phyloP scores from a whole-genome alignment of 305 asterid species.

The Solanum hybrid region DNA sequence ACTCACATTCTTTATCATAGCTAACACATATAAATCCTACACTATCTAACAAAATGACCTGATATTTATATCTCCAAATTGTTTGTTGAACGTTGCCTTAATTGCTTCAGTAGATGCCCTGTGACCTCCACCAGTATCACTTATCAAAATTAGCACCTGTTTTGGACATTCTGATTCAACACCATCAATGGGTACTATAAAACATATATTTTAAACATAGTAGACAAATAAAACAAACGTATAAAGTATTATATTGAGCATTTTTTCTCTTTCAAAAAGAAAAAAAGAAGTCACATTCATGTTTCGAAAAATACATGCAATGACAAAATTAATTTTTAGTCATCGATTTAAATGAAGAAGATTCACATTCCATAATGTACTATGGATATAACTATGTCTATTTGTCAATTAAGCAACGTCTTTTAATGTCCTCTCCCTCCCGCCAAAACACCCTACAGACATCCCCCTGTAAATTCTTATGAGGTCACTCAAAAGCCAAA shows the following conservation, averaged over 20 bases:
- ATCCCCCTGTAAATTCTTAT: not conserved
- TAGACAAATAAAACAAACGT: too few species aligned
- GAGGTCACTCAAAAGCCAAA: not conserved
- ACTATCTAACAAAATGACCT: not conserved
- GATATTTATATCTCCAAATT: slow-evolving; percentile 34
- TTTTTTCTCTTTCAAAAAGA: not conserved
- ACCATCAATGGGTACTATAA: too few species aligned
- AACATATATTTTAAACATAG: too few species aligned
- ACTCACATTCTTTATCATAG: slow-evolving; percentile 3
- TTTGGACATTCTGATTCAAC: slow-evolving; percentile 26
- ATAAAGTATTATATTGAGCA: not conserved
- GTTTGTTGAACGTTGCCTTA: slow-evolving; percentile 63
- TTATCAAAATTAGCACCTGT: slow-evolving; percentile 79
- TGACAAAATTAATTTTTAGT: too few species aligned
- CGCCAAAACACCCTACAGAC: not conserved
- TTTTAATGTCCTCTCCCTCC: not conserved
- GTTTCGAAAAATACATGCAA: not conserved
- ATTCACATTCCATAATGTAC: not conserved
- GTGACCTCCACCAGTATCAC: slow-evolving; percentile 92
- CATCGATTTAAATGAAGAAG: too few species aligned
- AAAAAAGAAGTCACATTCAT: not conserved
- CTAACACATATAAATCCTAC: not conserved
- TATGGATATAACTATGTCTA: not conserved
- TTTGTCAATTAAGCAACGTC: not conserved
- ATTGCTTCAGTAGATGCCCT: slow-evolving; percentile 97